Evolutionary conservation across 2,329 filamentous ascomycete genomes (phyloP).

Genomic region (Colletotrichum tanaceti): DNA sequence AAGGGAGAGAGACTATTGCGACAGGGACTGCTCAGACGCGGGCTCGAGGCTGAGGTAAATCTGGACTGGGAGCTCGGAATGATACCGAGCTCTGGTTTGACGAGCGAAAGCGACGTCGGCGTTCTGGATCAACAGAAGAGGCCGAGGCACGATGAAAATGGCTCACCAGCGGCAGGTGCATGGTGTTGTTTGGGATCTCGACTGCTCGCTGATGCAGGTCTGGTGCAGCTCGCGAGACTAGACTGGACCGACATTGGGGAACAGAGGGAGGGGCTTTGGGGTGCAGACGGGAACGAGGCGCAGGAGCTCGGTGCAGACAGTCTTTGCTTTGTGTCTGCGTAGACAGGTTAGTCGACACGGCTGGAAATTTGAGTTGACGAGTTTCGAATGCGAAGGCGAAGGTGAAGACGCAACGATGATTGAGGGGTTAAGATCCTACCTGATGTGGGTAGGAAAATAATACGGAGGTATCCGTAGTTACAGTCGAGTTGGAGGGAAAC

Average conservation of each 20-base stretch:
- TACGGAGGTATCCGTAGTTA: no score
- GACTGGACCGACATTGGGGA: constrained; percentile 23
- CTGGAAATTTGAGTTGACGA: constrained; percentile 25
- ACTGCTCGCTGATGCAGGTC: constrained; percentile 22
- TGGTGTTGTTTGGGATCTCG: constrained; percentile 13
- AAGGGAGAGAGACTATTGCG: neutral
- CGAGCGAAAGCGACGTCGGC: neutral
- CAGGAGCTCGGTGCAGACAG: constrained; percentile 4
- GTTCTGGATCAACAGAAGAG: constrained; percentile 4
- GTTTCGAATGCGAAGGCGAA: constrained; percentile 1
- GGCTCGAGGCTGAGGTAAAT: neutral
- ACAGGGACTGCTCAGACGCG: neutral
- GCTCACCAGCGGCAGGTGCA: neutral
- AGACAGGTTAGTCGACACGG: constrained; percentile 3
- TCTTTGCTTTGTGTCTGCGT: neutral
- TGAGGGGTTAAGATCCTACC: neutral
- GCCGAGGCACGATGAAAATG: constrained; percentile 5
- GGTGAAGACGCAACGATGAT: neutral
- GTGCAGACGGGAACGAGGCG: constrained; percentile 28
- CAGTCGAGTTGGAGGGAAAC: constrained; percentile 27
- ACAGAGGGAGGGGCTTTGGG: constrained; percentile 13
- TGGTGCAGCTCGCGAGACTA: constrained; percentile 25
- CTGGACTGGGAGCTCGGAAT: constrained; percentile 13
- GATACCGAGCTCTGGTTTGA: constrained; percentile 22
- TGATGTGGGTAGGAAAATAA: no score